phyloP scores from a whole-genome alignment of 2,329 filamentous ascomycete genomes.

The Neofusicoccum ribis region DNA sequence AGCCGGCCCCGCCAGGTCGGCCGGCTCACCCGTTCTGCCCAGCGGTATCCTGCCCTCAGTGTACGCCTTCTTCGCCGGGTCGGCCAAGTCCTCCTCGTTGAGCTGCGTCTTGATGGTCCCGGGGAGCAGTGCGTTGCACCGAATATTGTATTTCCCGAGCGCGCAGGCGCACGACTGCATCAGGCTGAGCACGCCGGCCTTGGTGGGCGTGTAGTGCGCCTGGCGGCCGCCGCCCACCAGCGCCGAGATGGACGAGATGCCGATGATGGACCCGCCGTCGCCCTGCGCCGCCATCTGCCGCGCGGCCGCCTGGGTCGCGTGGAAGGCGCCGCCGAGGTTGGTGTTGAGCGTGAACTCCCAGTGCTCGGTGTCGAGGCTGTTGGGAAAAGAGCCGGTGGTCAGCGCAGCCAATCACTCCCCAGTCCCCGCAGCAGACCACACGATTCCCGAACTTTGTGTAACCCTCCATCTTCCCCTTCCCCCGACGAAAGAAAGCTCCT shows the following conservation, averaged over 20 bases:
- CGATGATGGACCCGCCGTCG: constrained; percentile 75
- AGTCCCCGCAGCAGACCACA: too few species aligned
- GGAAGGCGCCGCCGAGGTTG: constrained; percentile 88
- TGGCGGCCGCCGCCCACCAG: constrained; percentile 77
- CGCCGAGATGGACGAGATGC: constrained; percentile 70
- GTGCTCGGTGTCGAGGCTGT: constrained; percentile 65
- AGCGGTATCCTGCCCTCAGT: constrained; percentile 82
- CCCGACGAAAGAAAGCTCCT: too few species aligned
- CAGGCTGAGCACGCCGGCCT: constrained; percentile 75
- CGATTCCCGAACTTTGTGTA: too few species aligned
- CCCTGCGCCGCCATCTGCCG: constrained; percentile 72
- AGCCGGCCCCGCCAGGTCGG: constrained; percentile 79
- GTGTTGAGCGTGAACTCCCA: constrained; percentile 72
- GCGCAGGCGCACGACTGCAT: constrained; percentile 85
- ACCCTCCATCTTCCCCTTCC: too few species aligned
- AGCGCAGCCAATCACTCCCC: too few species aligned
- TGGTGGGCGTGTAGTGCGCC: constrained; percentile 86
- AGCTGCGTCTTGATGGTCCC: constrained; percentile 82
- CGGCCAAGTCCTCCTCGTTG: constrained; percentile 78
- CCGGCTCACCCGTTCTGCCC: constrained; percentile 68
- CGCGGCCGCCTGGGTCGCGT: constrained; percentile 80
- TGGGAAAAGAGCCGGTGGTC: neutral
- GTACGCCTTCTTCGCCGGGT: constrained; percentile 70
- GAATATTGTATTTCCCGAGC: constrained; percentile 71
- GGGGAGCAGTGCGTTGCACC: constrained; percentile 81